Conservation (phyloP, 306 rosid genomes). For the Coriaria nepalensis region DNA sequence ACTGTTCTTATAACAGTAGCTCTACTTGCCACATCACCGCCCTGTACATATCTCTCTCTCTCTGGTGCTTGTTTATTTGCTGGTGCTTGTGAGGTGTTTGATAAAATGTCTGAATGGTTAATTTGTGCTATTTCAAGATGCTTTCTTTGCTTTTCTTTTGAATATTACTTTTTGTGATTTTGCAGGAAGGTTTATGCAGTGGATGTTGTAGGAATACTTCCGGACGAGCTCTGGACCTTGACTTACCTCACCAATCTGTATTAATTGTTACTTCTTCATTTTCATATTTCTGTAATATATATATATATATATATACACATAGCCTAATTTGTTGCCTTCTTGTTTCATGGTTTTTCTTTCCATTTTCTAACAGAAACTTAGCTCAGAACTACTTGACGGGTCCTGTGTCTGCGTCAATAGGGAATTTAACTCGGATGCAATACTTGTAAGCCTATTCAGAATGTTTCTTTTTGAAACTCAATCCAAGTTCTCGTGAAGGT, state of each 20-base stretch:
- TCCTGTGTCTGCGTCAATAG: slow-evolving; percentile 46
- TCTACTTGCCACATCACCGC: slow-evolving; percentile 47
- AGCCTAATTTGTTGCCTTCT: not conserved
- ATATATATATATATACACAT: too few species aligned
- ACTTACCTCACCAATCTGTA: slow-evolving; percentile 54
- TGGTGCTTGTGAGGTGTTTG: not conserved
- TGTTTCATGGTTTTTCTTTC: not conserved
- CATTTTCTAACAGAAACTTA: slow-evolving; percentile 34
- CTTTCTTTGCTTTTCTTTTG: not conserved
- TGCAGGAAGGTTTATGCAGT: slow-evolving; percentile 45
- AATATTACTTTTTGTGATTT: not conserved
- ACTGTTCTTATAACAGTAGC: slow-evolving; percentile 24
- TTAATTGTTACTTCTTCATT: slow-evolving; percentile 12
- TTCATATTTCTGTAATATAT: not conserved
- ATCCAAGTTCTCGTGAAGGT: not conserved
- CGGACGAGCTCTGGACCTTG: slow-evolving; percentile 64
- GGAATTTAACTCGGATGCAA: slow-evolving; percentile 50
- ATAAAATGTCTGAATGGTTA: not conserved
- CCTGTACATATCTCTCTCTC: slow-evolving; percentile 25
- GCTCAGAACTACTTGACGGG: slow-evolving; percentile 57
- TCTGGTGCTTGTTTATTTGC: not conserved
- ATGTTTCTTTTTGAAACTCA: not conserved
- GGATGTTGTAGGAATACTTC: slow-evolving; percentile 41
- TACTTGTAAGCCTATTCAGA: slow-evolving; percentile 36
- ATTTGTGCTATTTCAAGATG: not conserved